Percentiles rank a stretch among this genome's conserved stretches.
phyloP scores from a whole-genome alignment of 73 alveolate genomes.

The Durusdinium trenchii region DNA sequence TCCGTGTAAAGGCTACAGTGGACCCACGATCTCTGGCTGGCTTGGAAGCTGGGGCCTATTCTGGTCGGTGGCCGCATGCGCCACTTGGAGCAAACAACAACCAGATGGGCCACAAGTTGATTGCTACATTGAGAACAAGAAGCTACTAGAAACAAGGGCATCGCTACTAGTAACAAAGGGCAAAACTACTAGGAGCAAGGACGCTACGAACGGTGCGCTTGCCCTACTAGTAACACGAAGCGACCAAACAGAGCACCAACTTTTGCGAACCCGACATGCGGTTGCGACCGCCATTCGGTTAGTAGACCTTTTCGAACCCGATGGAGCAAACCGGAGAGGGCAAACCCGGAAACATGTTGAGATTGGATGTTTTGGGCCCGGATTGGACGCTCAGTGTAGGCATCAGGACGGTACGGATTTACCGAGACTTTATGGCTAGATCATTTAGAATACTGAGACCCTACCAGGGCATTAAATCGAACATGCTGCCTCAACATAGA shows the following conservation, averaged over 20 bases:
- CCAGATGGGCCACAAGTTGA: background rate
- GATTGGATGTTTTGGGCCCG: no score
- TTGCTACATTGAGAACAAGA: background rate
- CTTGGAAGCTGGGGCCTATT: slow-evolving; percentile 12
- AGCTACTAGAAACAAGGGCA: background rate
- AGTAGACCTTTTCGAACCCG: no score
- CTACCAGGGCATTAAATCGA: no score
- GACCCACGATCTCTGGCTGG: slow-evolving; percentile 75
- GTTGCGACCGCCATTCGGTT: no score
- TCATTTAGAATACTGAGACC: no score
- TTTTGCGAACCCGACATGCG: no score
- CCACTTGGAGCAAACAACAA: background rate
- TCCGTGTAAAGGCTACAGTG: background rate
- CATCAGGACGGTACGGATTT: no score
- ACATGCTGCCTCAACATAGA: no score
- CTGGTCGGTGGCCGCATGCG: slow-evolving; percentile 29
- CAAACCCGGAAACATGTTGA: no score
- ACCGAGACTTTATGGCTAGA: no score
- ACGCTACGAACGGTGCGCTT: background rate
- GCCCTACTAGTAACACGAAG: background rate
- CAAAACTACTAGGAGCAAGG: background rate
- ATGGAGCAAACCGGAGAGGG: no score
- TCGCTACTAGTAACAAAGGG: background rate
- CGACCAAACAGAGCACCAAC: background rate
- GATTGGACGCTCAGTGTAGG: no score